Evolutionary conservation across 2,329 filamentous ascomycete species (phyloP).

Genomic region (Aspergillus unguis): DNA sequence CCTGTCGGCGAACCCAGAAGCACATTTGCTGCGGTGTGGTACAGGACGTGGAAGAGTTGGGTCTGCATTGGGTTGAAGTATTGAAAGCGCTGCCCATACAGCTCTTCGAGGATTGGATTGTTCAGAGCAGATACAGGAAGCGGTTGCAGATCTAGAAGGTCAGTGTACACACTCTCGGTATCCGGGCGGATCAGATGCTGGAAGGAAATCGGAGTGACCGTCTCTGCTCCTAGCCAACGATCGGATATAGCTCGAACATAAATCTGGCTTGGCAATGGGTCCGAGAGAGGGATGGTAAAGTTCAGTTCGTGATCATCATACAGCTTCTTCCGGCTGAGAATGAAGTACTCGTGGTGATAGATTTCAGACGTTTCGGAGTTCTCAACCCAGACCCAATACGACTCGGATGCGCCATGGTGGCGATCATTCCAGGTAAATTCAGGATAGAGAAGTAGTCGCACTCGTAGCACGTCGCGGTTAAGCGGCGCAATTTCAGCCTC

Average conservation of each 20-base stretch:
- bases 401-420: conserved; percentile 89
- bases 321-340: conserved; percentile 82
- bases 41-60: conserved; percentile 94
- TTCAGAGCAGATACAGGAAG: conserved; percentile 82
- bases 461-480: conserved; percentile 90
- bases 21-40: conserved; percentile 88
- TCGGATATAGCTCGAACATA: conserved; percentile 94
- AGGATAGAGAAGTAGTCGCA: conserved; percentile 78
- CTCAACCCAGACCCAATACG: conserved; percentile 98
- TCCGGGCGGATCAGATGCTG: conserved; percentile 96
- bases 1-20: conserved; percentile 93
- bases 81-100: conserved; percentile 84
- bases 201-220: conserved; percentile 91
- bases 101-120: conserved; percentile 79
- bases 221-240: conserved; percentile 94
- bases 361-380: conserved; percentile 97
- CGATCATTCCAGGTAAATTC: conserved; percentile 95
- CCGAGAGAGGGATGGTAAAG: conserved; percentile 92
- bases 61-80: conserved; percentile 99
- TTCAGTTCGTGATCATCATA: conserved; percentile 96
- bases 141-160: conserved; percentile 86
- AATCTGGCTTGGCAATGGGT: conserved; percentile 91
- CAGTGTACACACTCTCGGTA: conserved; percentile 95
- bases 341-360: conserved; percentile 96
- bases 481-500: conserved; percentile 94